phyloP scores from a whole-genome alignment of 768 basidiomycete species.

The Myochromella boudieri region DNA sequence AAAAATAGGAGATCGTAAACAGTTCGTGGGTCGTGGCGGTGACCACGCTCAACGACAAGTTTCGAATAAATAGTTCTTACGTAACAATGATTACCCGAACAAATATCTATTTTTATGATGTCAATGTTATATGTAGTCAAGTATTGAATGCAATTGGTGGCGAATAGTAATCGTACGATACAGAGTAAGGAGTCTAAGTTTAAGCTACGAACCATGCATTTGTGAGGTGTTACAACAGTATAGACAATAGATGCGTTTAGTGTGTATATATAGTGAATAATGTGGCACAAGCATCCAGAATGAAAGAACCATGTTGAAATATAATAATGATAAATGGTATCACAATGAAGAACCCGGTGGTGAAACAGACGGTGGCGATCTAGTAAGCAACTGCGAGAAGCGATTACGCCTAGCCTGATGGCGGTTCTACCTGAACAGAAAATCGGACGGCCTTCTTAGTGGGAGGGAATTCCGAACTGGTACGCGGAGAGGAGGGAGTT shows the following conservation, averaged over 20 bases:
- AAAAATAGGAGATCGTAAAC: conserved; percentile 15
- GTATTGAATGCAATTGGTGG: not conserved
- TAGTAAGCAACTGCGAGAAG: not conserved
- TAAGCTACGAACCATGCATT: conserved; percentile 3
- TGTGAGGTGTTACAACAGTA: conserved; percentile 14
- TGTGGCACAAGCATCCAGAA: no score
- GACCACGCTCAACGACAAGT: not conserved
- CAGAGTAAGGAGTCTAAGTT: conserved; percentile 5
- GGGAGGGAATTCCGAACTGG: conserved; percentile 32
- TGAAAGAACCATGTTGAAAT: no score
- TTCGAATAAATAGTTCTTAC: no score
- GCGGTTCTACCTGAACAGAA: conserved; percentile 41
- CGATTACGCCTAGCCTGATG: conserved; percentile 16
- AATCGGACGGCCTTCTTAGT: conserved; percentile 66
- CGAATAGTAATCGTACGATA: not conserved
- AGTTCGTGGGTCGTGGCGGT: conserved; percentile 6
- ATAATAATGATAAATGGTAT: conserved; percentile 21
- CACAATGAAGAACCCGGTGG: conserved; percentile 1
- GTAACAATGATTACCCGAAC: no score
- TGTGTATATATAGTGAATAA: no score
- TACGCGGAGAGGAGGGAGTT: conserved; percentile 35
- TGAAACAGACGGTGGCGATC: not conserved
- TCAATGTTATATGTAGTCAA: no score
- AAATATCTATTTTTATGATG: no score
- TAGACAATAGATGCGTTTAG: no score